Conservation (phyloP, 345 rosid genomes). For the Camelina sativa region DNA sequence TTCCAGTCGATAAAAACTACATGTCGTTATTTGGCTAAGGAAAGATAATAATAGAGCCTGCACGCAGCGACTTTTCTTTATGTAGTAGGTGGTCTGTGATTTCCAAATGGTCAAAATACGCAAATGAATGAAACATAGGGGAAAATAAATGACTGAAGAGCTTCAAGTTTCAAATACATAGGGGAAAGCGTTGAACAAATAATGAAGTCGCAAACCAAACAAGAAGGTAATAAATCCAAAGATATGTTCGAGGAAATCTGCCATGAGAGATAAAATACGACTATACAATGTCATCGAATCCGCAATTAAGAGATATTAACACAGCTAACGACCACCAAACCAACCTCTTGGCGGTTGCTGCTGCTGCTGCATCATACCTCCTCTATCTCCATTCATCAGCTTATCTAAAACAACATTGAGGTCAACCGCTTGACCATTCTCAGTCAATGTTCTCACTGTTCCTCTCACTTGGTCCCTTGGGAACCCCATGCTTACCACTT, state of each 20-base stretch:
- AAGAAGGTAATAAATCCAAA: conserved; percentile 6
- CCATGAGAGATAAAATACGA: conserved; percentile 18
- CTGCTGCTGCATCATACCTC: conserved; percentile 44
- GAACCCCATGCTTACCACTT: conserved; percentile 84
- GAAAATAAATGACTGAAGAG: not conserved
- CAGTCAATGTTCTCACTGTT: conserved; percentile 76
- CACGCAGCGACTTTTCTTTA: not conserved
- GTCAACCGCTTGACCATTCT: conserved; percentile 89
- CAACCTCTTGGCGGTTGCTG: conserved; percentile 83
- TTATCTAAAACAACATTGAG: conserved; percentile 87
- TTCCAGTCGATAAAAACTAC: not conserved
- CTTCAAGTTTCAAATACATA: conserved; percentile 11
- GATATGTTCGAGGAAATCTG: conserved; percentile 6
- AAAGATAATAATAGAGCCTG: not conserved
- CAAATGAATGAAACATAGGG: conserved; percentile 26
- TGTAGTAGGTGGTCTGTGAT: not conserved
- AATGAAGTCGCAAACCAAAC: conserved; percentile 12
- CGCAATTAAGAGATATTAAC: not conserved
- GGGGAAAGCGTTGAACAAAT: not conserved
- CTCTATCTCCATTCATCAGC: conserved; percentile 77
- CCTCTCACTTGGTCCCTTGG: conserved; percentile 89
- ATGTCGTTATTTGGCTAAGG: not conserved
- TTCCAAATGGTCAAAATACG: conserved; percentile 9
- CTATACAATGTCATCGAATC: conserved; percentile 40
- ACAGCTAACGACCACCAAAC: conserved; percentile 62